Evolutionary conservation across 139 green algal genomes (phyloP), one percentile per base, ranked within the genome.

Genomic region (Chlorokybus atmophyticus): DNA sequence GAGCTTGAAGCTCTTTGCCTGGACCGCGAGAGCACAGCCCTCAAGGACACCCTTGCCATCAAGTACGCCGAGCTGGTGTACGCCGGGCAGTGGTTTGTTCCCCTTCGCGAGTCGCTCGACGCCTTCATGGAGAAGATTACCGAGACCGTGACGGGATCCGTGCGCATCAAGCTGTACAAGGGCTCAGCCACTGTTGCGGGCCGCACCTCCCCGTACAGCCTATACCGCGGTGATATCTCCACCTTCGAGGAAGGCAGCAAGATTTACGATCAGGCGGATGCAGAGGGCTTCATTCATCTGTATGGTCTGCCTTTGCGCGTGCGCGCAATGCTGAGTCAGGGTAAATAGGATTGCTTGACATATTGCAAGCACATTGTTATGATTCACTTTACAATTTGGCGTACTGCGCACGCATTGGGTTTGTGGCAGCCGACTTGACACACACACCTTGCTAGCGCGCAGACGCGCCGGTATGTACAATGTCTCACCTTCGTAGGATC

Each of bases 231-330:
- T 54, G 82, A 88, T 48, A 83, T 97, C 21, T 81, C 85, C 1
- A 93, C 86, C 0, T 97, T 97, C 67, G 90, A 97, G 79, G 87
- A 97, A 58, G 90, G 95, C 66, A 79, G 76, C 38, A 64, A 59
- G 21, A 38, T 72, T 23, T 79, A 79, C 57, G 53, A 79, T 27
- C 87, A 96, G 71, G 82, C 87, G 57, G 88, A 96, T 58, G 86
- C 89, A 4, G 82, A 74, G 19, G 90, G 90, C 42, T 97, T 97
- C 79, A 91, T 93, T 73, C 83, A 85, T 59, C 70, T 93, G 10
- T 60, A 75, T 28, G 71, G 67, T 2, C 58, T 79, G 39, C 71
- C 67, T 8, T 59, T 66, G 29, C 40, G 66, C 8, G 63, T 71
- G 44, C 55, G 63, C n/a, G n/a, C n/a, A n/a, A n/a, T n/a, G n/a